Evolutionary conservation across 225 moss, liverwort and hornwort genomes (phyloP), one percentile per base, ranked within the genome.

Genomic region (Straminergon stramineum): DNA sequence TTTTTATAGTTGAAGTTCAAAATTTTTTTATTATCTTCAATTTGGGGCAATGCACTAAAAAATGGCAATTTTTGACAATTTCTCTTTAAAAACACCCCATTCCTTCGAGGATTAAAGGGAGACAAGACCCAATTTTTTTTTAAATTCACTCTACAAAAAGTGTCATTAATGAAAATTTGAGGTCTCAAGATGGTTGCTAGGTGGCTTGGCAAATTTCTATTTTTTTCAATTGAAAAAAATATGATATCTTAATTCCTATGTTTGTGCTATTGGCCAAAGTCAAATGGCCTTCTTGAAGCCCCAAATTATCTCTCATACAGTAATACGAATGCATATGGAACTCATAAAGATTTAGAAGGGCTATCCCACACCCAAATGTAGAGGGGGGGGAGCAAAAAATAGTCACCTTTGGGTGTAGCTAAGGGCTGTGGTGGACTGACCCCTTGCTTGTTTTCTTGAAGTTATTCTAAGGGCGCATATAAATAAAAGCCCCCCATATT

Each of bases 141-240:
- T 13, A 65, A 65, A 65, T 2, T 32, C 16, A 32, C 64, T 64
- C 17, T 17, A 32, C 5, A 1, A n/a, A n/a, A n/a, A 68, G 4
- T 68, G 11, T 35, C 35, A 66, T 37, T 20, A 37, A 6, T 21
- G 12, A 37, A 68, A 22, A 22, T 7, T 68, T 68, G 13, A 7
- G 2, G 7, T 10, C 13, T 22, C 4, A n/a, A n/a, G n/a, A 68
- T 0, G n/a, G n/a, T 0, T 0, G 0, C 6, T 6, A 10, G 6
- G 3, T 66, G 18, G 18, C 5, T 3, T 35, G 10, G 6, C 4
- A 37, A 6, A 68, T 21, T 68, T 6, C 11, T 11, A 68, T 68
- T 37, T 65, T 61, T 13, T 2, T 52, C 10, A 52, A 10, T 52
- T 52, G 10, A 52, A 52, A 52, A 52, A 10, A 65, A 32, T 9